Percentiles rank a stretch among this genome's conserved stretches.
phyloP scores from a whole-genome alignment of 306 rosid species.

The Datisca glomerata region DNA sequence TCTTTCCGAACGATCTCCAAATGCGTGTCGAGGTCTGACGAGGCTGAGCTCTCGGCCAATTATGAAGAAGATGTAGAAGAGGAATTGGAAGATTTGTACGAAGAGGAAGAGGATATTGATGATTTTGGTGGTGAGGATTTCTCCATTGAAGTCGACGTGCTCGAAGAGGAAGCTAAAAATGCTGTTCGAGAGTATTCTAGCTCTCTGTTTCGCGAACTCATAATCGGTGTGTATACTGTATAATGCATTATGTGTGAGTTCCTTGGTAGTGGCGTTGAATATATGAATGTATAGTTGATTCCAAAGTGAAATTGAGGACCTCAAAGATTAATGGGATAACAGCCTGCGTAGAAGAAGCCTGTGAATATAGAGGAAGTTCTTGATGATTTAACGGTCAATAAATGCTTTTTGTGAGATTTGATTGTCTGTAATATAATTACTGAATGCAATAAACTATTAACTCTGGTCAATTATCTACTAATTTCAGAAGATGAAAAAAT shows the following conservation, averaged over 20 bases:
- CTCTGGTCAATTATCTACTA: constrained; percentile 8
- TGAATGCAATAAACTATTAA: background rate
- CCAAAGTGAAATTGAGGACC: no score
- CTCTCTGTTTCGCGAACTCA: constrained; percentile 39
- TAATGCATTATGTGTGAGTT: background rate
- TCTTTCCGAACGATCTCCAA: constrained; percentile 7
- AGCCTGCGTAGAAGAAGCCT: no score
- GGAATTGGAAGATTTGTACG: constrained; percentile 15
- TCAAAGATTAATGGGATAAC: no score
- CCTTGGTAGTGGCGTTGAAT: background rate
- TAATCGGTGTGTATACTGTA: constrained; percentile 23
- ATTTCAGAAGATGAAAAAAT: constrained; percentile 52
- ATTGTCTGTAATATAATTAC: background rate
- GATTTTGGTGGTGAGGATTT: constrained; percentile 18
- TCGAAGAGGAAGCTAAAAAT: constrained; percentile 62
- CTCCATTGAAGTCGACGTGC: constrained; percentile 33
- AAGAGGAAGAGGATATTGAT: constrained; percentile 10
- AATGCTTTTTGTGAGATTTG: background rate
- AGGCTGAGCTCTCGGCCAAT: constrained; percentile 13
- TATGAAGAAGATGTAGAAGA: constrained; percentile 15
- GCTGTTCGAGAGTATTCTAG: constrained; percentile 45
- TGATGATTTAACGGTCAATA: background rate
- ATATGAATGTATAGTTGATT: no score
- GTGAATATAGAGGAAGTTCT: no score
- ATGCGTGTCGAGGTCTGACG: background rate